These are phyloP conservation scores for Candida sonorensis DNA, from an alignment of 805 yeast species.

Conservation along the genomic window DNA sequence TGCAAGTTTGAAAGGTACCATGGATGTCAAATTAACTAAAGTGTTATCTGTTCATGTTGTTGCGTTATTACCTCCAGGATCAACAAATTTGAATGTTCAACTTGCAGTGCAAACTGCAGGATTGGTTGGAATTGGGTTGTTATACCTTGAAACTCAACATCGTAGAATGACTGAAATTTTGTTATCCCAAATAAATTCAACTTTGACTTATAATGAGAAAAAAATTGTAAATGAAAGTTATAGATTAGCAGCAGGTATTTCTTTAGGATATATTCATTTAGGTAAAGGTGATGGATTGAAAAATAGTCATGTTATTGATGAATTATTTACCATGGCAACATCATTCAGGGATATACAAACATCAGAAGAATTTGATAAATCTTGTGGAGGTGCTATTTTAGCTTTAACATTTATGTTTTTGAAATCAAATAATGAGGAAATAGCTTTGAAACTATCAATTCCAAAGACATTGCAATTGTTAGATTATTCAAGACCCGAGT, in stretches of 20 bases:
- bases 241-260: slow-evolving; percentile 79
- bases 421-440: slow-evolving; percentile 50
- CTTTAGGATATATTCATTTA: slow-evolving; percentile 76
- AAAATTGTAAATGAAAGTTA: slow-evolving; percentile 69
- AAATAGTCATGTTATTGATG: slow-evolving; percentile 49
- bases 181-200: slow-evolving; percentile 58
- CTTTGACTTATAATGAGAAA: slow-evolving; percentile 47
- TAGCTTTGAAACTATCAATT: slow-evolving; percentile 56
- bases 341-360: slow-evolving; percentile 60
- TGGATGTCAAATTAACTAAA: slow-evolving; percentile 82
- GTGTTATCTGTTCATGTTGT: slow-evolving; percentile 90
- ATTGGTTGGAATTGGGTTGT: slow-evolving; percentile 78
- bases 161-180: slow-evolving; percentile 80
- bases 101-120: slow-evolving; percentile 88
- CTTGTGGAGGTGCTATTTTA: slow-evolving; percentile 67
- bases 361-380: slow-evolving; percentile 49
- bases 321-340: slow-evolving; percentile 49
- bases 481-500: slow-evolving; percentile 75
- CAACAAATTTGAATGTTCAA: slow-evolving; percentile 81
- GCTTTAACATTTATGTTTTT: slow-evolving; percentile 72
- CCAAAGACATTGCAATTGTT: slow-evolving; percentile 55
- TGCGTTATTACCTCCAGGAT: slow-evolving; percentile 85
- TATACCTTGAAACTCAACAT: slow-evolving; percentile 73
- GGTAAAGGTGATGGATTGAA: slow-evolving; percentile 64
- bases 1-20: slow-evolving; percentile 75